Evolutionary conservation across 1,284 basidiomycete genomes (phyloP).

Genomic region (Fomitopsis schrenkii): DNA sequence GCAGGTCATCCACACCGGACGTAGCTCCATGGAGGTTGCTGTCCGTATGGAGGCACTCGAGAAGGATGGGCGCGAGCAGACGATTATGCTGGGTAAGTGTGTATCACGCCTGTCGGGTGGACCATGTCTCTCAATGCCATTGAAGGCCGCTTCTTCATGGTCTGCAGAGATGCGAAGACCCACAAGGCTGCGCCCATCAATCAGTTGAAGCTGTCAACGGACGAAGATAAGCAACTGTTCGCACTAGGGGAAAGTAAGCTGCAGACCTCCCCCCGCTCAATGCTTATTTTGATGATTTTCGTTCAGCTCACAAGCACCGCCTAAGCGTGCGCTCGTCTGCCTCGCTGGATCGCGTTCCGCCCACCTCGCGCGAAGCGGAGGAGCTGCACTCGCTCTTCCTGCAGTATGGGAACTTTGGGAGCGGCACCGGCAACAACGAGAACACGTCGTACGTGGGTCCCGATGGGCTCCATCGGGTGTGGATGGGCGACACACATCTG

Average conservation of each 20-base stretch:
- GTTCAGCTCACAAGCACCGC: constrained; percentile 47
- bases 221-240: constrained; percentile 62
- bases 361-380: constrained; percentile 62
- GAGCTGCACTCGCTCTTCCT: constrained; percentile 70
- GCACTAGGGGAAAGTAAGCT: constrained; percentile 65
- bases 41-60: constrained; percentile 75
- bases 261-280: background rate
- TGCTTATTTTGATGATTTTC: background rate
- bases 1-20: constrained; percentile 77
- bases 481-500: constrained; percentile 62
- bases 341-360: constrained; percentile 69
- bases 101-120: background rate
- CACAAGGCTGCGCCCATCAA: constrained; percentile 66
- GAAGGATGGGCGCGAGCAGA: constrained; percentile 44
- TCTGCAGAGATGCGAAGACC: constrained; percentile 69
- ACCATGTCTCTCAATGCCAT: background rate
- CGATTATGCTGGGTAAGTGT: constrained; percentile 57
- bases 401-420: constrained; percentile 26
- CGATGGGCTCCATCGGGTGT: constrained; percentile 42
- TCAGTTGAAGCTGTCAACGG: constrained; percentile 52
- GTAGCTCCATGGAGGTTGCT: constrained; percentile 77
- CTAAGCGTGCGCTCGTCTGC: constrained; percentile 48
- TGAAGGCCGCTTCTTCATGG: constrained; percentile 75
- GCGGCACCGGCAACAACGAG: constrained; percentile 29
- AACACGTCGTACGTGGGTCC: background rate